phyloP scores from a whole-genome alignment of 164 flowering plant genomes.

The Chloranthus sessilifolius region DNA sequence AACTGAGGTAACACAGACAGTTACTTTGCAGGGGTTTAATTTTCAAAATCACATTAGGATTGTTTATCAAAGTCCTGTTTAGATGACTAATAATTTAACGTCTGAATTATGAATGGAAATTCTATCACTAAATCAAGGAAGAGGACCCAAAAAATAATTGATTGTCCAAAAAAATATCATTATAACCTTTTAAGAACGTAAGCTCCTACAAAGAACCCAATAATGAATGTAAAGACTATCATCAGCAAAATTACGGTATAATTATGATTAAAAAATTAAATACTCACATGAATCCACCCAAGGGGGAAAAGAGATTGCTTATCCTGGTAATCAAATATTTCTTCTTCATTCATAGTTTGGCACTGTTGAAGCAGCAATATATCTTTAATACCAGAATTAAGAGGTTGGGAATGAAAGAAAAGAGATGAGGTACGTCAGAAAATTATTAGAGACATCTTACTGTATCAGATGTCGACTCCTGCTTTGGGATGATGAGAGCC shows the following conservation, averaged over 20 bases:
- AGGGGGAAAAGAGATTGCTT: conserved; percentile 85
- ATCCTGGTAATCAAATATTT: conserved; percentile 96
- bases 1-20: too few relatives aligned
- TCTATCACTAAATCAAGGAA: too few relatives aligned
- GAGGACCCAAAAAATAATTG: too few relatives aligned
- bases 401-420: background rate
- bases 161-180: too few relatives aligned
- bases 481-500: conserved; percentile 92
- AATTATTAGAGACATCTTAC: conserved; percentile 26
- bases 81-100: too few relatives aligned
- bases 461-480: conserved; percentile 88
- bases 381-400: background rate
- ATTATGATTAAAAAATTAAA: background rate
- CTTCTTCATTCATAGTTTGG: conserved; percentile 94
- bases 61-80: too few relatives aligned
- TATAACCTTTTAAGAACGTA: too few relatives aligned
- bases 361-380: conserved; percentile 44
- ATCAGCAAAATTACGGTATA: too few relatives aligned
- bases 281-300: conserved; percentile 98
- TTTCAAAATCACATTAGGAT: too few relatives aligned
- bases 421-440: background rate
- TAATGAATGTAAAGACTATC: background rate
- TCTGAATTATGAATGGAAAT: too few relatives aligned
- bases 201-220: background rate
- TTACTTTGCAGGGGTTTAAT: too few relatives aligned